Conservation (phyloP, 2,329 filamentous ascomycete species). For the Penicillium freii region DNA sequence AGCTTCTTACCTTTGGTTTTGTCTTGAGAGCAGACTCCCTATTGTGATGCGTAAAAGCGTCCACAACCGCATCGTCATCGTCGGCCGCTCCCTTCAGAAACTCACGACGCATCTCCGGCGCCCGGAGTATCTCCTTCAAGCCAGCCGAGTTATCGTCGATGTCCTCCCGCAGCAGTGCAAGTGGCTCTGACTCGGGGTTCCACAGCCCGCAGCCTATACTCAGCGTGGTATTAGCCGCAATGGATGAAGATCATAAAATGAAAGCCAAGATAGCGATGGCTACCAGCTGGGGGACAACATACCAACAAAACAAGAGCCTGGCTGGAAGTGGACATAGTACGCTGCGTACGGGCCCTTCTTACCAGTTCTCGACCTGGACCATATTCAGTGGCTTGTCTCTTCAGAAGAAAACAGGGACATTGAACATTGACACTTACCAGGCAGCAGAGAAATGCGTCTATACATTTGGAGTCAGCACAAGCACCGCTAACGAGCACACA, state of each 20-base stretch:
- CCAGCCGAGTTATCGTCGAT: slow-evolving; percentile 71
- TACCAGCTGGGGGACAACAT: slow-evolving; percentile 36
- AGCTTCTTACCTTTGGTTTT: slow-evolving; percentile 69
- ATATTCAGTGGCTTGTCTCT: slow-evolving; percentile 21
- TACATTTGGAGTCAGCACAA: slow-evolving; percentile 24
- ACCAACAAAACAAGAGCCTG: slow-evolving; percentile 69
- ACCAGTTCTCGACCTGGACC: slow-evolving; percentile 70
- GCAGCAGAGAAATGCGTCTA: slow-evolving; percentile 79
- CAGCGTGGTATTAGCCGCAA: slow-evolving; percentile 8
- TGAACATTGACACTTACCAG: slow-evolving; percentile 53
- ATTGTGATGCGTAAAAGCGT: slow-evolving; percentile 70
- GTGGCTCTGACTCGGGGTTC: slow-evolving; percentile 67
- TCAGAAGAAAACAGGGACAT: not conserved
- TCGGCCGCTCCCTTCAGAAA: slow-evolving; percentile 61
- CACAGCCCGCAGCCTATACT: slow-evolving; percentile 71
- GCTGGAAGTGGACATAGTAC: slow-evolving; percentile 84
- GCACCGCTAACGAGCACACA: slow-evolving; percentile 13
- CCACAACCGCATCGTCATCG: slow-evolving; percentile 60
- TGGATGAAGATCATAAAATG: not conserved
- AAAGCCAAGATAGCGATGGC: not conserved
- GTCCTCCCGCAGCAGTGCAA: slow-evolving; percentile 66
- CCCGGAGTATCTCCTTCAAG: slow-evolving; percentile 66
- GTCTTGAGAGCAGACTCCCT: slow-evolving; percentile 75
- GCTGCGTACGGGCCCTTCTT: slow-evolving; percentile 83
- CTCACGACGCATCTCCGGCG: slow-evolving; percentile 58